Conservation (phyloP, 2,329 filamentous ascomycete species). For the Apiospora rasikravindrae region DNA sequence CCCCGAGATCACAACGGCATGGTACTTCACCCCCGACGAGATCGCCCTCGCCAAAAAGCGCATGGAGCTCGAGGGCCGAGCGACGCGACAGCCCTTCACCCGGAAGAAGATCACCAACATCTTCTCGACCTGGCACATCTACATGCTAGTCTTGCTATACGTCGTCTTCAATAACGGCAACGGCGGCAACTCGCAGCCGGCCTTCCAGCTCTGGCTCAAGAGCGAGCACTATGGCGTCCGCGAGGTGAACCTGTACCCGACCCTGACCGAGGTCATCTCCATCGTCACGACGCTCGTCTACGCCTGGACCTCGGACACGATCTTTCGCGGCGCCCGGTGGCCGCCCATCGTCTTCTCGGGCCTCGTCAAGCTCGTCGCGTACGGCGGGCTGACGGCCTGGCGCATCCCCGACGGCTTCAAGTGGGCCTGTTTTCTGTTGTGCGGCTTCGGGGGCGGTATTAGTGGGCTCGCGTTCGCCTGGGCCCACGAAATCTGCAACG, state of each 20-base stretch:
- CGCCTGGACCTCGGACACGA: conserved; percentile 68
- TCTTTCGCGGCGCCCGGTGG: conserved; percentile 66
- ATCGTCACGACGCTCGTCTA: conserved; percentile 66
- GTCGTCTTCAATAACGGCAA: conserved; percentile 69
- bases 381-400: conserved; percentile 49
- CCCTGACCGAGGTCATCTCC: conserved; percentile 59
- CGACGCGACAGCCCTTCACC: conserved; percentile 46
- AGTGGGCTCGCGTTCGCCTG: conserved; percentile 53
- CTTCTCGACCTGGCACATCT: conserved; percentile 69
- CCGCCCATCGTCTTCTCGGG: conserved; percentile 65
- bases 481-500: conserved; percentile 56
- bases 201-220: conserved; percentile 59
- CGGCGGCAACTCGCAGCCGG: conserved; percentile 53
- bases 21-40: conserved; percentile 45
- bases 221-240: conserved; percentile 45
- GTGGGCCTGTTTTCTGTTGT: conserved; percentile 66
- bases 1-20: conserved; percentile 45
- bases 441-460: conserved; percentile 55
- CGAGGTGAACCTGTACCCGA: conserved; percentile 57
- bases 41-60: conserved; percentile 45
- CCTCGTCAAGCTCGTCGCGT: conserved; percentile 46
- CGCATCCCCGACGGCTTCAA: conserved; percentile 58
- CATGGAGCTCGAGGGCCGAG: conserved; percentile 52
- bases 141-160: conserved; percentile 61
- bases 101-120: conserved; percentile 62